phyloP scores from a whole-genome alignment of 768 basidiomycete genomes.

The Kwoniella botswanensis region DNA sequence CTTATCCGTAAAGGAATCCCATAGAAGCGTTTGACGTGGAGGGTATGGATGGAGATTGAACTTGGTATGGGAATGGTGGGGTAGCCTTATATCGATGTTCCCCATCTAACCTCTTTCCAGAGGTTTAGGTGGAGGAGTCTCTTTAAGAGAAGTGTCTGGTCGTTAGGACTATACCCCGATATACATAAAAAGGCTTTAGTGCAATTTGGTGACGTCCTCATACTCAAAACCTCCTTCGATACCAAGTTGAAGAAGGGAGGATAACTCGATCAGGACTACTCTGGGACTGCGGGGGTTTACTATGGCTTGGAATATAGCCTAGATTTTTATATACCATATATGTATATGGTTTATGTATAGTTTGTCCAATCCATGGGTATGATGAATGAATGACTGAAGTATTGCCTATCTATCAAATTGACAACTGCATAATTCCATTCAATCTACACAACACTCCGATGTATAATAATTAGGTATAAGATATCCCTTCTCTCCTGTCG shows the following conservation, averaged over 20 bases:
- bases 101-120: conserved; percentile 2
- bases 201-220: conserved; percentile 59
- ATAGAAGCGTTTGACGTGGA: conserved; percentile 49
- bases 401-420: conserved; percentile 1
- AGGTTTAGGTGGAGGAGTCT: conserved; percentile 2
- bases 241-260: conserved; percentile 22
- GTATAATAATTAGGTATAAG: not conserved
- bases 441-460: not conserved
- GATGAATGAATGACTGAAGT: too few species aligned
- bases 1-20: conserved; percentile 15
- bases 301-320: conserved; percentile 53
- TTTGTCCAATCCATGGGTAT: not conserved
- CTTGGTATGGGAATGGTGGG: conserved; percentile 57
- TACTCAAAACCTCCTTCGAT: conserved; percentile 13
- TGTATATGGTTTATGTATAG: not conserved
- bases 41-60: conserved; percentile 39
- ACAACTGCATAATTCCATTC: conserved; percentile 4
- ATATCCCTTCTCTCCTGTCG: conserved; percentile 1
- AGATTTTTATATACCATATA: conserved; percentile 44
- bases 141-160: conserved; percentile 26
- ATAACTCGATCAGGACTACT: conserved; percentile 61
- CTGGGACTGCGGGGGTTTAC: conserved; percentile 54
- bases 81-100: conserved; percentile 48
- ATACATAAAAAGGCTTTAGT: conserved; percentile 56
- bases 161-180: conserved; percentile 31